Conservation (phyloP, 345 rosid genomes). For the Dipteronia sinensis region DNA sequence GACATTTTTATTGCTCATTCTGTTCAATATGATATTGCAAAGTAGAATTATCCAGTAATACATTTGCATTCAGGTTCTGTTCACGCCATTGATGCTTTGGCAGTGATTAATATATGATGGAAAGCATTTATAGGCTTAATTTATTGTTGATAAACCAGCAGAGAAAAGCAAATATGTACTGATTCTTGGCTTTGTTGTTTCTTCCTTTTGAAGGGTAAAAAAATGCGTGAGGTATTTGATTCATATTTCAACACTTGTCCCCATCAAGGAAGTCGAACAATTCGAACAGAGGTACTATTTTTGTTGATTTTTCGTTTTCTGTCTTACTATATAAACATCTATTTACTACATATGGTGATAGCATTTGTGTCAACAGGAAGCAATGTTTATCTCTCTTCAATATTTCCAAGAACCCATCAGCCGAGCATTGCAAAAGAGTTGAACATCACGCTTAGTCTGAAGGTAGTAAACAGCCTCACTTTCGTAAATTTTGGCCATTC, state of each 20-base stretch:
- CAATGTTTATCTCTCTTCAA: slow-evolving; percentile 82
- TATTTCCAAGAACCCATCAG: slow-evolving; percentile 80
- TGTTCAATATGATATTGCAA: background rate
- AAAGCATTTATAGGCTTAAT: slow-evolving; percentile 1
- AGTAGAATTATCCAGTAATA: background rate
- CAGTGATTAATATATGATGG: background rate
- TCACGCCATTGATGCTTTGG: background rate
- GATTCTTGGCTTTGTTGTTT: slow-evolving; percentile 13
- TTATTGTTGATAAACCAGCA: background rate
- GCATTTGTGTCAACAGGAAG: slow-evolving; percentile 53
- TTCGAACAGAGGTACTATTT: slow-evolving; percentile 74
- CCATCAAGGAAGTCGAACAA: slow-evolving; percentile 91
- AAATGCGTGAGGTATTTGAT: slow-evolving; percentile 57
- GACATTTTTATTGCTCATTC: background rate
- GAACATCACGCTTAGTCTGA: slow-evolving; percentile 18
- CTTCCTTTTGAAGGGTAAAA: slow-evolving; percentile 53
- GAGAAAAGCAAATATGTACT: background rate
- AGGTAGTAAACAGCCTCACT: background rate
- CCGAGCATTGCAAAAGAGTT: slow-evolving; percentile 48
- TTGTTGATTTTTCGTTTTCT: background rate
- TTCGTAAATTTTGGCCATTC: background rate
- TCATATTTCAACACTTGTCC: slow-evolving; percentile 86
- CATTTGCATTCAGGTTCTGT: background rate
- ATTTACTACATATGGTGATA: background rate
- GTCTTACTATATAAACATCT: background rate